A percentile compares a stretch with the other conserved stretches of the same genome.
These are phyloP conservation scores for Tolypocladium amazonense DNA, from an alignment of 2,329 filamentous ascomycete genomes.

Conservation along the genomic window DNA sequence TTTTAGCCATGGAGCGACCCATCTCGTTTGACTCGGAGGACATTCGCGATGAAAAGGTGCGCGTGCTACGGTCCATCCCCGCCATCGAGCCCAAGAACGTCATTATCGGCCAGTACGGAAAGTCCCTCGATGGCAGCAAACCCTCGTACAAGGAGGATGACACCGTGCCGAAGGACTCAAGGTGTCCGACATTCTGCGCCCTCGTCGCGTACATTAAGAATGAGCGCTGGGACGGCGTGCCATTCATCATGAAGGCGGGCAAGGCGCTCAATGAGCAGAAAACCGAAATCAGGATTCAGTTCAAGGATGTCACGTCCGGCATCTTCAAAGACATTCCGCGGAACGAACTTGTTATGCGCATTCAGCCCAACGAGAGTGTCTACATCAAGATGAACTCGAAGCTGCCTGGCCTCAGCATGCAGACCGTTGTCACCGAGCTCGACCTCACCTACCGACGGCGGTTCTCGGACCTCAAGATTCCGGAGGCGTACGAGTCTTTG, in stretches of 20 bases:
- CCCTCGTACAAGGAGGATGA: slow-evolving; percentile 98
- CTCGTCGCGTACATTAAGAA: slow-evolving; percentile 99
- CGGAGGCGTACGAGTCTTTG: slow-evolving; percentile 95
- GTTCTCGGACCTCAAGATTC: slow-evolving; percentile 98
- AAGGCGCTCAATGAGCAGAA: slow-evolving; percentile 99
- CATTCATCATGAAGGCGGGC: slow-evolving; percentile 98
- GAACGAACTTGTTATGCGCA: slow-evolving; percentile 98
- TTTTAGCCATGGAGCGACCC: slow-evolving; percentile 95
- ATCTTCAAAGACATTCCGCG: slow-evolving; percentile 99
- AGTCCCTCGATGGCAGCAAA: slow-evolving; percentile 91
- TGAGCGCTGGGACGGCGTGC: slow-evolving; percentile 97
- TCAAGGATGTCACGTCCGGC: slow-evolving; percentile 97
- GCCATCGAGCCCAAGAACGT: slow-evolving; percentile 98
- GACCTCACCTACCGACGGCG: slow-evolving; percentile 95
- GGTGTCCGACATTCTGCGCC: slow-evolving; percentile 96
- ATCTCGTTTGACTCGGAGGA: slow-evolving; percentile 98
- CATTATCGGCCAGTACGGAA: slow-evolving; percentile 97
- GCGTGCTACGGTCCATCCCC: slow-evolving; percentile 86
- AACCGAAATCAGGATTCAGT: slow-evolving; percentile 98
- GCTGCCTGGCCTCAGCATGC: slow-evolving; percentile 95
- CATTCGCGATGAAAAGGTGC: slow-evolving; percentile 96
- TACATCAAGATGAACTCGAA: slow-evolving; percentile 99
- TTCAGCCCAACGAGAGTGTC: slow-evolving; percentile 98
- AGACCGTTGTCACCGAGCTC: slow-evolving; percentile 96
- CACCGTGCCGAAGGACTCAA: slow-evolving; percentile 91